Evolutionary conservation across 179 eudicot genomes (phyloP).

Genomic region (Spinacia oleracea): DNA sequence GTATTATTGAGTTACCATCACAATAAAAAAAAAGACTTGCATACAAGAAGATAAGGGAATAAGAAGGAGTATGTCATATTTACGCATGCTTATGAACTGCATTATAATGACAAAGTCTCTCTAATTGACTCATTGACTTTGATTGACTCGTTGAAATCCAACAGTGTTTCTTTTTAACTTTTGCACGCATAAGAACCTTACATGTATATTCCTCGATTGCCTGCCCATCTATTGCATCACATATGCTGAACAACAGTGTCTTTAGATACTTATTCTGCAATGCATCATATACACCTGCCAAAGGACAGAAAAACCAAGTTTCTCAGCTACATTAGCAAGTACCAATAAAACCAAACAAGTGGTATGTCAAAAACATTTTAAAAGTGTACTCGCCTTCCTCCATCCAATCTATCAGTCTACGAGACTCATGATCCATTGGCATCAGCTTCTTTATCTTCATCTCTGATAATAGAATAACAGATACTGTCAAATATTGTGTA

Average conservation of each 20-base stretch:
- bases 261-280: conserved; percentile 85
- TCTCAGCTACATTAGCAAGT: background rate
- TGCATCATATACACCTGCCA: conserved; percentile 91
- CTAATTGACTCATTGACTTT: background rate
- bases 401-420: conserved; percentile 98
- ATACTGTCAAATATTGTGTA: too few relatives aligned
- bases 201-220: conserved; percentile 94
- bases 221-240: conserved; percentile 73
- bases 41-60: background rate
- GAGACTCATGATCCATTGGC: conserved; percentile 91
- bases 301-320: conserved; percentile 5
- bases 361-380: too few relatives aligned
- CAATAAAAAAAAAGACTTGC: background rate
- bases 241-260: conserved; percentile 78
- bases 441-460: conserved; percentile 98
- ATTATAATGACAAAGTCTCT: background rate
- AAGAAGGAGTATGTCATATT: background rate
- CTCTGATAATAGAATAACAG: conserved; percentile 60
- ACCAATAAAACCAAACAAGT: conserved; percentile 6
- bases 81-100: background rate
- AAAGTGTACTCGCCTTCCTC: conserved; percentile 68
- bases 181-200: conserved; percentile 37
- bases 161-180: background rate
- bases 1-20: conserved; percentile 1
- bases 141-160: too few relatives aligned